phyloP scores from a whole-genome alignment of 2,329 filamentous ascomycete species.

The Calonectria hongkongensis region DNA sequence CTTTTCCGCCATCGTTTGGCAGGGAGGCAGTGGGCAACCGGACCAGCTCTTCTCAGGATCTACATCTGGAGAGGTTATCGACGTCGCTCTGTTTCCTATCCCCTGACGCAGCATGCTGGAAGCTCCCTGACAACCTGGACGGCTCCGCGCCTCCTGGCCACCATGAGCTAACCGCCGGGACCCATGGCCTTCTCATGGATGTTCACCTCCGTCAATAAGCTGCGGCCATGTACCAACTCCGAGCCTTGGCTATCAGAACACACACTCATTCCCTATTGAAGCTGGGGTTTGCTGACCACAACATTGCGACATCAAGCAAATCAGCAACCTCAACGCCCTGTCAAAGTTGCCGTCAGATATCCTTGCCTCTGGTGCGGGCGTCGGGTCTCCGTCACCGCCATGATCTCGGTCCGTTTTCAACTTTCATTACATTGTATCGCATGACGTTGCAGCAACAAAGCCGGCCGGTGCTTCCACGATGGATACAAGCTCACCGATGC shows the following conservation, averaged over 20 bases:
- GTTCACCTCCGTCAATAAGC: conserved; percentile 13
- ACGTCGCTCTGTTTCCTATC: conserved; percentile 38
- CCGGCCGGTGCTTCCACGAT: conserved; percentile 22
- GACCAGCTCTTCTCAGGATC: conserved; percentile 43
- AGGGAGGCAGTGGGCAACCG: conserved; percentile 40
- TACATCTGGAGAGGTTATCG: conserved; percentile 41
- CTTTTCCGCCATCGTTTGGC: conserved; percentile 35
- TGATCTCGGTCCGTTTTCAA: conserved; percentile 49
- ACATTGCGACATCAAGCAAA: conserved; percentile 31
- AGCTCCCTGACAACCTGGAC: not conserved
- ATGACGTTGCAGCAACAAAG: conserved; percentile 39
- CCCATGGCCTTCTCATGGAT: conserved; percentile 17
- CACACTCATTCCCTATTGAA: not conserved
- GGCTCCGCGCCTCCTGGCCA: conserved; percentile 29
- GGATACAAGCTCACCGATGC: conserved; percentile 6
- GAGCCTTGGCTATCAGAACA: not conserved
- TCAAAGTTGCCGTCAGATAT: not conserved
- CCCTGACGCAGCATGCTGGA: conserved; percentile 35
- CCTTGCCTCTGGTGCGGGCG: conserved; percentile 38
- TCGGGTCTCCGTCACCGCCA: conserved; percentile 31
- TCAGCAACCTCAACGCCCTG: not conserved
- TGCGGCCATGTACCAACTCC: not conserved
- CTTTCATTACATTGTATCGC: conserved; percentile 42
- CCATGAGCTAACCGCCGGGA: conserved; percentile 29
- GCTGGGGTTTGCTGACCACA: conserved; percentile 27